Conservation (phyloP, 108 stramenopile species). For the Pseudonitzschia delicatissima region DNA sequence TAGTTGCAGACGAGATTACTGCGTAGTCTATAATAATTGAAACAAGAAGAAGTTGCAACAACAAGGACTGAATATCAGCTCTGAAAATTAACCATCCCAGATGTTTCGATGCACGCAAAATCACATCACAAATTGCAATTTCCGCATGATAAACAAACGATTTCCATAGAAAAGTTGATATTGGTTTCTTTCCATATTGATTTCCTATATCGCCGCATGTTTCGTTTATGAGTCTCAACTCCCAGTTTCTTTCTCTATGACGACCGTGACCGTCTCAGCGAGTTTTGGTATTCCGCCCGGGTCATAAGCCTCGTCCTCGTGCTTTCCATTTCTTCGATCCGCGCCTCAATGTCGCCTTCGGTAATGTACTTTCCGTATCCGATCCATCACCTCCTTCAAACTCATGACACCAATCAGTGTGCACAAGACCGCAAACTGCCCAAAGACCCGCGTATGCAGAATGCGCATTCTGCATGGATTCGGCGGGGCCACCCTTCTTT, state of each 20-base stretch:
- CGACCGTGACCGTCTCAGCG: background rate
- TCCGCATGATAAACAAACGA: background rate
- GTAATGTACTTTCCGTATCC: constrained; percentile 69
- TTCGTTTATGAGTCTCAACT: too few relatives aligned
- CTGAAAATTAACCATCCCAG: too few relatives aligned
- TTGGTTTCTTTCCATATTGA: background rate
- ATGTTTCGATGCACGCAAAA: too few relatives aligned
- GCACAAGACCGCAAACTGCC: constrained; percentile 76
- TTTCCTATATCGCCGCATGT: too few relatives aligned
- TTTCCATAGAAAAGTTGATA: background rate
- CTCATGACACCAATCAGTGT: constrained; percentile 77
- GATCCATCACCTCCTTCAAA: constrained; percentile 82
- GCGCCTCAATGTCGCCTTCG: constrained; percentile 55
- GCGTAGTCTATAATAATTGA: too few relatives aligned
- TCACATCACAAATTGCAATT: too few relatives aligned
- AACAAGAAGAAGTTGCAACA: too few relatives aligned
- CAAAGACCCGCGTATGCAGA: constrained; percentile 86
- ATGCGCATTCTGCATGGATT: constrained; percentile 61
- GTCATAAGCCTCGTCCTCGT: constrained; percentile 50
- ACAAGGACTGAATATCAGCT: too few relatives aligned
- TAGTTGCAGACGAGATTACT: too few relatives aligned
- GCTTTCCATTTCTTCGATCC: constrained; percentile 67
- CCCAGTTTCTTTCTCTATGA: too few relatives aligned
- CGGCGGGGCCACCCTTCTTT: constrained; percentile 45
- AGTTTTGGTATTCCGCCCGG: constrained; percentile 36